Evolutionary conservation across 225 moss, liverwort and hornwort genomes (phyloP).

Genomic region (Pseudisothecium myosuroides): DNA sequence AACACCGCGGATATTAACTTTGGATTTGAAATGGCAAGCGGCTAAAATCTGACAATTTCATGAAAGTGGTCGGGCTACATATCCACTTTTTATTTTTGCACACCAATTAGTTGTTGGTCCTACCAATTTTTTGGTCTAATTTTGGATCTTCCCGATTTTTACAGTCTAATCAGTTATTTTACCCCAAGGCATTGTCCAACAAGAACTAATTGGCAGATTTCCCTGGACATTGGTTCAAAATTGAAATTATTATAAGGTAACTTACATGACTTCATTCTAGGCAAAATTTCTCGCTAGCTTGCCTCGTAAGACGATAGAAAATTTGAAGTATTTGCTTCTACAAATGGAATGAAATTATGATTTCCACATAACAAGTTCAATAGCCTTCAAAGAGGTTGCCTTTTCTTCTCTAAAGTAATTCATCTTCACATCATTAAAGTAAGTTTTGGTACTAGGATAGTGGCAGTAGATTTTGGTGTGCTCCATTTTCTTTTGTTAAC

Average conservation of each 20-base stretch:
- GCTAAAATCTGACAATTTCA: neutral
- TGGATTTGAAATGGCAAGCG: neutral
- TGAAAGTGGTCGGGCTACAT: fast-evolving
- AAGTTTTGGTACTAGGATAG: no score
- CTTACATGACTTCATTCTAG: neutral
- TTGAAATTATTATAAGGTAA: neutral
- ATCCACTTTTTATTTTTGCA: neutral
- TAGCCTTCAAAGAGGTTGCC: no score
- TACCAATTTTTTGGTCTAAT: neutral
- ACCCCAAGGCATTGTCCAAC: fast-evolving
- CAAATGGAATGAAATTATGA: neutral
- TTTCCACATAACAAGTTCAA: no score
- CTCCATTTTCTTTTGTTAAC: no score
- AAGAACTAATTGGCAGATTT: fast-evolving
- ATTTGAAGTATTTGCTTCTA: neutral
- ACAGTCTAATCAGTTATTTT: fast-evolving
- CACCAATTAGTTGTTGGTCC: fast-evolving
- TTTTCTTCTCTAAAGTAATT: no score
- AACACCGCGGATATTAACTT: fast-evolving
- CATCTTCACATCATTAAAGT: no score
- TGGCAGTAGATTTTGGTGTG: no score
- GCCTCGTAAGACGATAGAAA: neutral
- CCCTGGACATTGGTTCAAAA: no score
- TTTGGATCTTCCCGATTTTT: neutral
- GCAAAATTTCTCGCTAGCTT: neutral